Evolutionary conservation across 371 early-diverging fungal species (phyloP), one percentile per base, ranked within the genome.

Genomic region (Globomyces sp.): DNA sequence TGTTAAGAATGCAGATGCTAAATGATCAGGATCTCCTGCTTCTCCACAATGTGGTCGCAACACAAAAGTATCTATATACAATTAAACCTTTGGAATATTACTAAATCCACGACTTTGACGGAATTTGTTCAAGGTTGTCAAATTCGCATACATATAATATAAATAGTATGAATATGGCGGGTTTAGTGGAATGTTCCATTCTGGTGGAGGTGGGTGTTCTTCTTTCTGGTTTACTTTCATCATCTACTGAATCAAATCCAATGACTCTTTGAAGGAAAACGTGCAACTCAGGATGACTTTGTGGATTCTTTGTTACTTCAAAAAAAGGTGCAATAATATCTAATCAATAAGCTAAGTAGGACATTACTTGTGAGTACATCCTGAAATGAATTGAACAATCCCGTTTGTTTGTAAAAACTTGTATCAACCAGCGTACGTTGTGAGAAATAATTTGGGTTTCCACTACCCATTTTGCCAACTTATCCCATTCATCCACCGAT

Each of bases 121-220:
- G 86, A 91, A 95, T 52, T 82, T 83, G 78, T 99, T 99, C 41
- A 98, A 74, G 2, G 90, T 77, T 49, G 86, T 80, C 78, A 98
- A 76, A 74, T 98, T 96, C 57, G 96, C 89, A 80, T 90, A 96
- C 85, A 94, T 90, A 76, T 93, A 96, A 80, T 98, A 99, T 55
- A 95, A 73, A 65, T 96, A 98, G 82, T 98, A 98, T n/a, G 91
- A 88, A 78, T 99, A 99, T 9, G 98, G 98, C 57, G 99, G 99
- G 76, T 97, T 96, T 67, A 80, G 66, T 39, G 63, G 57, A 34
- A 80, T 82, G 58, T 80, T 75, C 99, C 99, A 99, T 48, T 84
- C 80, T 1, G 76, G 71, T 1, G 99, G 98, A 46, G 76, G 74
- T n/a, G 96, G 97, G 64, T 46, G 86, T 82, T 3, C 92, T 84